Evolutionary conservation across 2,329 filamentous ascomycete genomes (phyloP), one percentile per base, ranked within the genome.

Genomic region (Helotiales sp.): DNA sequence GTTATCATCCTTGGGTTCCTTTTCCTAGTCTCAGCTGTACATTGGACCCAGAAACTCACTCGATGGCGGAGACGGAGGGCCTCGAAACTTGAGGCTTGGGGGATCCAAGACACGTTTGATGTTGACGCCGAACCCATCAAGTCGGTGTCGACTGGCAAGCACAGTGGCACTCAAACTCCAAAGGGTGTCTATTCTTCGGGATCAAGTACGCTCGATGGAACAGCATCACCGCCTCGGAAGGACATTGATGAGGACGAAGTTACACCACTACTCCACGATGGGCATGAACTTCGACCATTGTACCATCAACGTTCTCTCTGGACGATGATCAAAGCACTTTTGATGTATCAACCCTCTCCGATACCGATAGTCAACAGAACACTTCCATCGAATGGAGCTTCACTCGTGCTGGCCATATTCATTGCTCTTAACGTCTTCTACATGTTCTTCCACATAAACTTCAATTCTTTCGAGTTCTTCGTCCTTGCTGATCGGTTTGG

Each of bases 321-420:
- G n/a, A 60, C 58, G 8, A 52, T 5, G 7, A 25, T 66, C 57
- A 60, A 65, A 54, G 63, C 66, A 46, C 57, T 68, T 36, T 52
- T 86, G 15, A 78, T 81, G 59, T 83, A 85, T 58, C 85, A 88
- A 65, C 85, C 85, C 13, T 70, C 65, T 15, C 79, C 79, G 0
- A 73, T 87, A 12, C 83, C 82, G 0, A n/a, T 85, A 24, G 59
- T 87, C 65, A 79, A 84, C 68, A 82, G 81, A 54, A 71, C 73
- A 1, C 73, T 86, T 2, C 84, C 85, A 0, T 77, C 81, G 6
- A 87, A 87, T 63, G 77, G 75, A 5, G 80, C 79, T 0, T 80
- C 81, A 0, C 60, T 87, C 5, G 71, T 81, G 49, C 73, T 87
- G 33, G 58, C 80, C 4, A 66, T 72, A 8, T 82, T 84, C 69